Evolutionary conservation across 208 protist genomes (phyloP), one percentile per base, ranked within the genome.

Genomic region (Trypanosoma cruzi): DNA sequence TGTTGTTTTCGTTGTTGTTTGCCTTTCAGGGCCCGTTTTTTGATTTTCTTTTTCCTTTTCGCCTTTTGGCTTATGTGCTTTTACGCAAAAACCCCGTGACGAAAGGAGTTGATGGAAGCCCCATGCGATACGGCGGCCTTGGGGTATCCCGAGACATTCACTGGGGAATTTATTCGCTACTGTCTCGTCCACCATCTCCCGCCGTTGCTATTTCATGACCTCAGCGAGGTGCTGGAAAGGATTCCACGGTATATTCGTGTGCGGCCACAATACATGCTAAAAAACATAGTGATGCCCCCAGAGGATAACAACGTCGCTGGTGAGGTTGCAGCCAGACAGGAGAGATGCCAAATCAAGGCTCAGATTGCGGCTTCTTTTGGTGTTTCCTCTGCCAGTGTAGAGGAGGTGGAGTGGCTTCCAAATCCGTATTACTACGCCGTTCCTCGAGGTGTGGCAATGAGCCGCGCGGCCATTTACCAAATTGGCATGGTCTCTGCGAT

Each of bases 191-290:
- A 82, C 53, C 74, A 73, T 44, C 66, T 92, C 5, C 80, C 83
- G 3, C 74, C 87, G 11, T 58, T 74, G 14, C 75, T 95, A 13
- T 95, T 92, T 70, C 53, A 40, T 18, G 81, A 96, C 37, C 53
- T 84, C 0, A 54, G 14, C 8, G n/a, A 52, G 44, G 16, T 81
- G 11, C 40, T 75, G 8, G 24, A 42, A n/a, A 2, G 46, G 44
- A 26, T 71, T 7, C 78, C 72, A 13, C 82, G 90, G 14, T 94
- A 89, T 66, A 69, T 90, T 8, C 86, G 88, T 4, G 26, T 96
- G 5, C 82, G 87, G 24, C 80, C 86, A 29, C 29, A 58, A 18
- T 22, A 59, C 32, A 5, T 58, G 48, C n/a, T n/a, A n/a, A 8
- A n/a, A 24, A 36, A 31, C 34, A 7, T 54, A 1, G 28, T 26